Evolutionary conservation across 805 yeast species (phyloP).

Genomic region (Saccharomycopsis selenospora): DNA sequence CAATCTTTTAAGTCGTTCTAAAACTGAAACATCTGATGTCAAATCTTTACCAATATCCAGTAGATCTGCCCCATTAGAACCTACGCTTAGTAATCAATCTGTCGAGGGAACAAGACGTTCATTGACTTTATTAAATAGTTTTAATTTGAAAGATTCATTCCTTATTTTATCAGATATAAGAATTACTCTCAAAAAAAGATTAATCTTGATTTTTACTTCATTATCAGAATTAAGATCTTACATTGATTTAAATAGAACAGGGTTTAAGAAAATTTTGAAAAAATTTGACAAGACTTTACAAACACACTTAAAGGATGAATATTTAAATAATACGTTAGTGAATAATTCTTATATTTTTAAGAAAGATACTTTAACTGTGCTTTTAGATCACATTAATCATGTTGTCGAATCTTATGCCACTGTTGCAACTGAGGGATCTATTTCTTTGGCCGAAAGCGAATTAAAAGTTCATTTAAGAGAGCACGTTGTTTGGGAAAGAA

Average conservation of each 20-base stretch:
- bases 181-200: constrained; percentile 47
- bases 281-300: constrained; percentile 83
- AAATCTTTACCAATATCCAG: not conserved
- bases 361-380: constrained; percentile 36
- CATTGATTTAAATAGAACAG: constrained; percentile 78
- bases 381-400: constrained; percentile 49
- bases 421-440: constrained; percentile 35
- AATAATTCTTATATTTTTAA: constrained; percentile 50
- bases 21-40: constrained; percentile 3
- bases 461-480: constrained; percentile 63
- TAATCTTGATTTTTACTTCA: constrained; percentile 60
- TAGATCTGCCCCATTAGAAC: constrained; percentile 1
- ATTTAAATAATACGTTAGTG: constrained; percentile 41
- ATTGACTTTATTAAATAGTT: constrained; percentile 10
- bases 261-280: constrained; percentile 82
- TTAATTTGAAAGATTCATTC: constrained; percentile 22
- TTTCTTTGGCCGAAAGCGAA: constrained; percentile 39
- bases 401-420: constrained; percentile 50
- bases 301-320: constrained; percentile 51
- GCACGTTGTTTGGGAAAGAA: constrained; percentile 94
- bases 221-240: constrained; percentile 78
- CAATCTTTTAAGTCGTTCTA: constrained; percentile 5
- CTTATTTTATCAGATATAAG: constrained; percentile 42
- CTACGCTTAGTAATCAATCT: not conserved
- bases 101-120: constrained; percentile 7